Evolutionary conservation across 2,329 filamentous ascomycete genomes (phyloP).

Genomic region (Dryadomyces quercus-mongolicae): DNA sequence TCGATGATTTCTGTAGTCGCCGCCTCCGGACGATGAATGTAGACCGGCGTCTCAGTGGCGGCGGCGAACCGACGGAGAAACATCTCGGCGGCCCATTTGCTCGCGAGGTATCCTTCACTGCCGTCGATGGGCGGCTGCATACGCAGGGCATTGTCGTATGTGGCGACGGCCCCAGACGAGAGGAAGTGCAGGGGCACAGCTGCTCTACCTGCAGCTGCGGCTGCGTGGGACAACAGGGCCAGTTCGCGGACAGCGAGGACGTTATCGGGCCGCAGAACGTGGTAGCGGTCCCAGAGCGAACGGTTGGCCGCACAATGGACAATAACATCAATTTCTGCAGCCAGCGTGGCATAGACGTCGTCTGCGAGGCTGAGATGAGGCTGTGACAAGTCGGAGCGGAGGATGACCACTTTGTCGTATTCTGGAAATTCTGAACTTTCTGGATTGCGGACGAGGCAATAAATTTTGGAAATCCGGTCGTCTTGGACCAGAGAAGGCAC

Average conservation of each 20-base stretch:
- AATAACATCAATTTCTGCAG: constrained; percentile 8
- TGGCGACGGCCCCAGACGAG: constrained; percentile 13
- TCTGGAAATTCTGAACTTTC: no score
- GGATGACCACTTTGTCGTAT: not conserved
- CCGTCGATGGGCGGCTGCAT: constrained; percentile 2
- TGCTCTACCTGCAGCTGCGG: no score
- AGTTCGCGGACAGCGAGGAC: constrained; percentile 23
- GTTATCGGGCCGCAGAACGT: constrained; percentile 21
- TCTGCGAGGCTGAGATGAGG: constrained; percentile 7
- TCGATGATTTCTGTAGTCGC: no score
- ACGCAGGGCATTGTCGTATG: not conserved
- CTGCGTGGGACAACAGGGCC: constrained; percentile 3
- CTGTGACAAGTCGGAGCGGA: not conserved
- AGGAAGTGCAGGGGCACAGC: constrained; percentile 19
- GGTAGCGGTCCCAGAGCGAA: constrained; percentile 25
- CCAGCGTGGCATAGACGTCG: constrained; percentile 1
- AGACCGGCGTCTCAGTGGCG: not conserved
- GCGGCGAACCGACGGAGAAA: constrained; percentile 10
- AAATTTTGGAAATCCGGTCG: constrained; percentile 11
- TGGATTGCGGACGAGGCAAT: not conserved
- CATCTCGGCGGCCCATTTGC: constrained; percentile 22
- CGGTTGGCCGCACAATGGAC: constrained; percentile 40
- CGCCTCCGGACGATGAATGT: no score
- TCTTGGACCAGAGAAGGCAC: constrained; percentile 21
- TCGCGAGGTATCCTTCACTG: constrained; percentile 18